Percentiles rank a stretch among this genome's conserved stretches.
These are phyloP conservation scores for Talaromyces sp. DNA, from an alignment of 2,329 filamentous ascomycete genomes.

Conservation along the genomic window DNA sequence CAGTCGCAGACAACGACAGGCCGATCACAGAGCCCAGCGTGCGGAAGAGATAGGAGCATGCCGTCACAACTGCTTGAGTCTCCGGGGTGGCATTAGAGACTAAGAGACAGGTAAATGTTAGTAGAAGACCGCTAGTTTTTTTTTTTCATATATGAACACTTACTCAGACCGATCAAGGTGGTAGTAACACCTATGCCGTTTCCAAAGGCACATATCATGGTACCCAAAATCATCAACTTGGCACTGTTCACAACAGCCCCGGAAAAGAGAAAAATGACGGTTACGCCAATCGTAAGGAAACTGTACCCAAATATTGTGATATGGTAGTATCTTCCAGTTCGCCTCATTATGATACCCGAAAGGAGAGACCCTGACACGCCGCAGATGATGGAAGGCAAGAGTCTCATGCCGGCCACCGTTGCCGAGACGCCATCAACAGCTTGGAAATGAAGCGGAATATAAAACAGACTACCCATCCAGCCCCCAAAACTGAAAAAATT, in stretches of 20 bases:
- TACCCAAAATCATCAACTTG: slow-evolving; percentile 50
- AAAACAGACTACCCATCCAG: slow-evolving; percentile 59
- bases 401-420: slow-evolving; percentile 56
- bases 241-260: slow-evolving; percentile 48
- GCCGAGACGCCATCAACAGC: slow-evolving; percentile 61
- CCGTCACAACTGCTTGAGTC: slow-evolving; percentile 69
- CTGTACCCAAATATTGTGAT: slow-evolving; percentile 56
- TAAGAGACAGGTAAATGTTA: neutral
- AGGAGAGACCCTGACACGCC: slow-evolving; percentile 60
- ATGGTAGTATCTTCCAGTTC: slow-evolving; percentile 65
- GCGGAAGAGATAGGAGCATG: slow-evolving; percentile 75
- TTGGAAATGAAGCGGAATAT: slow-evolving; percentile 73
- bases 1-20: slow-evolving; percentile 63
- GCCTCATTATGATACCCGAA: slow-evolving; percentile 62
- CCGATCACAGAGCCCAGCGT: slow-evolving; percentile 62
- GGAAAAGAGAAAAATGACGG: slow-evolving; percentile 52
- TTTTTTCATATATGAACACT: slow-evolving; percentile 15
- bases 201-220: slow-evolving; percentile 49
- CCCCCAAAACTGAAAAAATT: slow-evolving; percentile 67
- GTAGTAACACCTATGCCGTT: slow-evolving; percentile 62
- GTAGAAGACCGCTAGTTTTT: neutral
- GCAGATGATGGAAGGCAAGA: slow-evolving; percentile 60
- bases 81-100: slow-evolving; percentile 62
- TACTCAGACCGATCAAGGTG: slow-evolving; percentile 61
- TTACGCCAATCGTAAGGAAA: slow-evolving; percentile 49